phyloP scores from a whole-genome alignment of 192 early-diverging fungal species.

The Phycomyces nitens region DNA sequence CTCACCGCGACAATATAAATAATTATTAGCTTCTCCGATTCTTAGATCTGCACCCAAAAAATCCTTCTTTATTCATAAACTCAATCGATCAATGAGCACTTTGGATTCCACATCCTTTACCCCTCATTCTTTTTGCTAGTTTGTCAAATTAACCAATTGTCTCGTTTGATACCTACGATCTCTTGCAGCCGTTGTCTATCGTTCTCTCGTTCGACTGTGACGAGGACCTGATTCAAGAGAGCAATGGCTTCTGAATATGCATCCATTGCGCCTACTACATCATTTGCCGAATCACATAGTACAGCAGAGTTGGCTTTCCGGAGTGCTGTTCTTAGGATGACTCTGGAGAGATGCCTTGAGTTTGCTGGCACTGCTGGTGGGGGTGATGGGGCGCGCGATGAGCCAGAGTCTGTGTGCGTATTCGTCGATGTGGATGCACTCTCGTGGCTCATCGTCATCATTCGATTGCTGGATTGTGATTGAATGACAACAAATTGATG shows the following conservation, averaged over 20 bases:
- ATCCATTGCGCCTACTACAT: conserved; percentile 30
- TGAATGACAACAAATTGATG: neutral
- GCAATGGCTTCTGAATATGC: conserved; percentile 35
- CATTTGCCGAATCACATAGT: conserved; percentile 30
- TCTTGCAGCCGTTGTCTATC: conserved; percentile 30
- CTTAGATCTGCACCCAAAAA: neutral
- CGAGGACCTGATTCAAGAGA: conserved; percentile 26
- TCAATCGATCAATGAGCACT: neutral
- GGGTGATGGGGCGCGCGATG: neutral
- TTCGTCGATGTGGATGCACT: neutral
- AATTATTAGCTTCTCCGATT: neutral
- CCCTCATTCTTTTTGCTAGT: neutral
- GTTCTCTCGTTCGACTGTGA: conserved; percentile 19
- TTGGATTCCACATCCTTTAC: neutral
- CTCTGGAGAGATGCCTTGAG: conserved; percentile 26
- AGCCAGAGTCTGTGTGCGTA: neutral
- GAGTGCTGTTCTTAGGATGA: conserved; percentile 30
- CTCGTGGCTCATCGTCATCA: neutral
- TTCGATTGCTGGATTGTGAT: neutral
- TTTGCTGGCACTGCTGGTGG: neutral
- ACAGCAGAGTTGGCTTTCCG: conserved; percentile 35
- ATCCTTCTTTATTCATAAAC: neutral
- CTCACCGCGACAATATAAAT: neutral
- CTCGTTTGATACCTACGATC: conserved; percentile 20
- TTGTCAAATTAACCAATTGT: neutral